phyloP scores from a whole-genome alignment of 148 eudicot genomes.

The Vaccinium darrowii region DNA sequence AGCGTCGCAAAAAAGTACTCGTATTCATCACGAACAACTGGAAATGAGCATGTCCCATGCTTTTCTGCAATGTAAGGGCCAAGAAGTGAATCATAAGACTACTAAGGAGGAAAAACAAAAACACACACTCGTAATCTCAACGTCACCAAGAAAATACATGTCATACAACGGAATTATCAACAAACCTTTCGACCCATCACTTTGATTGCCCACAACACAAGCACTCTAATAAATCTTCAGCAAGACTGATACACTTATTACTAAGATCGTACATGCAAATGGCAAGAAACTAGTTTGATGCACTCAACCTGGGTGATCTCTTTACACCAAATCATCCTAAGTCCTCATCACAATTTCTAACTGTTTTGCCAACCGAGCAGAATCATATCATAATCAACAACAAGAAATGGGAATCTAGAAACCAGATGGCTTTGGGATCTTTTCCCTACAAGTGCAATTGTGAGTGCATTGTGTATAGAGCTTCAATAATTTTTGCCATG shows the following conservation, averaged over 20 bases:
- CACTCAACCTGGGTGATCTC: conserved; percentile 9
- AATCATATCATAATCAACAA: neutral
- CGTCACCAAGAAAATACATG: neutral
- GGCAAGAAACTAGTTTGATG: neutral
- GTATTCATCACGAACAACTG: conserved; percentile 64
- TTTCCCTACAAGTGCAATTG: neutral
- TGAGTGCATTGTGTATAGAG: neutral
- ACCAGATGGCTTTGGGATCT: conserved; percentile 1
- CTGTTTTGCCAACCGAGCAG: neutral
- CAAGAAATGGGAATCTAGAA: neutral
- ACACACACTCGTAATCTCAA: neutral
- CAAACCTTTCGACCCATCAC: neutral
- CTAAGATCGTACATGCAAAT: neutral
- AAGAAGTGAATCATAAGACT: conserved; percentile 15
- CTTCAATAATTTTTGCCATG: neutral
- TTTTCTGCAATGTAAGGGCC: conserved; percentile 56
- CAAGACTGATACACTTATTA: neutral
- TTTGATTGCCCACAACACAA: neutral
- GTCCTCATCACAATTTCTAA: neutral
- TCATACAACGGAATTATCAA: neutral
- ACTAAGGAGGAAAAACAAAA: neutral
- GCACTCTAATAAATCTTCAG: neutral
- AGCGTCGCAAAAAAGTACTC: conserved; percentile 66
- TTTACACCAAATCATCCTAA: conserved; percentile 9
- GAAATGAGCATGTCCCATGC: conserved; percentile 84